A percentile compares a stretch with the other conserved stretches of the same genome.
Conservation (phyloP, 2,329 filamentous ascomycete species). For the Tolypocladium ovalisporum region DNA sequence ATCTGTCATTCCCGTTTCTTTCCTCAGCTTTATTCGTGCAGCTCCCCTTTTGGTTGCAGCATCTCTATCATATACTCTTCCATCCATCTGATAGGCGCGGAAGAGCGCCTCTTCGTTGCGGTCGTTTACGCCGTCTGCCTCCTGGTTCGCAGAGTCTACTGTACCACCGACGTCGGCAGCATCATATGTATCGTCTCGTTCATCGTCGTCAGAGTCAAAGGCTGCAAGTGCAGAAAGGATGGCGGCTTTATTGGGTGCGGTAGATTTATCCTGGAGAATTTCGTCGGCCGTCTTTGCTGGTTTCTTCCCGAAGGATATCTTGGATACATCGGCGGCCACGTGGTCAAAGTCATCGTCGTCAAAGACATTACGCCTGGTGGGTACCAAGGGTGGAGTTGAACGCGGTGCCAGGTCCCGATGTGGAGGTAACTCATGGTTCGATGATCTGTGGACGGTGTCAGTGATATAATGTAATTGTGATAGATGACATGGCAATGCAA, state of each 20-base stretch:
- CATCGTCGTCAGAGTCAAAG: slow-evolving; percentile 91
- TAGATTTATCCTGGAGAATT: slow-evolving; percentile 53
- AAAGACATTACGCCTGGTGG: slow-evolving; percentile 60
- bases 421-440: slow-evolving; percentile 11
- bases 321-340: slow-evolving; percentile 53
- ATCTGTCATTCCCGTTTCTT: slow-evolving; percentile 80
- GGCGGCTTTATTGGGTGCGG: slow-evolving; percentile 65
- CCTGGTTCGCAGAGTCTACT: slow-evolving; percentile 58
- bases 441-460: slow-evolving; percentile 15
- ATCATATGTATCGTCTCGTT: slow-evolving; percentile 95
- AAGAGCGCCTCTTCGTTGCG: slow-evolving; percentile 63
- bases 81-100: slow-evolving; percentile 54
- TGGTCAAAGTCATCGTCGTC: slow-evolving; percentile 73
- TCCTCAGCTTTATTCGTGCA: slow-evolving; percentile 52
- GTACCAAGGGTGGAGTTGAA: slow-evolving; percentile 45
- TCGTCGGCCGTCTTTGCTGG: slow-evolving; percentile 57
- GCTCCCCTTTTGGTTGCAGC: slow-evolving; percentile 55
- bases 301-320: slow-evolving; percentile 70
- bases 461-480: not conserved
- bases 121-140: slow-evolving; percentile 34
- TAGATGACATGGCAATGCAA: not conserved
- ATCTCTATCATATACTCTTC: slow-evolving; percentile 60
- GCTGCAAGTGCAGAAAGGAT: slow-evolving; percentile 80
- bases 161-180: slow-evolving; percentile 83
- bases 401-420: slow-evolving; percentile 39